Evolutionary conservation across 2,329 filamentous ascomycete species (phyloP), one percentile per base, ranked within the genome.

Genomic region (Aureobasidium sp.): DNA sequence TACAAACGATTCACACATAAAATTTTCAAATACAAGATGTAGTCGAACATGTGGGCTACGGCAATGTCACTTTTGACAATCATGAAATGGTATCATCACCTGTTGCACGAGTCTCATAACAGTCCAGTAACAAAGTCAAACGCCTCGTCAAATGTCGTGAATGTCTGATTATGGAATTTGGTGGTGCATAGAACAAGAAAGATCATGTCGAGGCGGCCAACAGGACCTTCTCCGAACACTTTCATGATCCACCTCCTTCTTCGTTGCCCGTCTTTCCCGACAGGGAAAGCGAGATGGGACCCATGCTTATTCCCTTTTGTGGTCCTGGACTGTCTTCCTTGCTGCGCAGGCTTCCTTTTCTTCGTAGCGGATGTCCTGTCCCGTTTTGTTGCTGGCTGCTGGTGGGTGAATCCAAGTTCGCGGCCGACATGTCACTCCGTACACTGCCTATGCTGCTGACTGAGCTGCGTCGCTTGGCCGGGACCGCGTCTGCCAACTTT

Each of bases 401-500:
- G 53, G 56, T 63, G 12, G 56, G 42, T 45, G 64, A 61, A 6
- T 61, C 65, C 25, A 65, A 64, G 41, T 69, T 66, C 4, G 66
- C 51, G 15, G 65, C 65, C 36, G 55, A 57, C 34, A 63, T 62
- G n/a, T 61, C 61, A 36, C 68, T 69, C 20, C 66, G 60, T 27
- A 66, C 61, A 64, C 73, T 74, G 25, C 68, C 34, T 20, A 41
- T 57, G 66, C 63, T 47, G 62, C 68, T 36, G 67, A 70, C 22
- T 17, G 56, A 76, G 60, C 76, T 79, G 34, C 79, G 72, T 63
- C 80, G 76, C 58, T 78, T 77, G 14, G 71, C 71, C 52, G 75
- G 70, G n/a, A 71, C 69, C 9, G 29, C 29, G 17, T 67, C 66
- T 66, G 90, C 85, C 68, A 97, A 81, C 75, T 94, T 96, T 61